These are phyloP conservation scores for Thymus mandschuricus DNA, from an alignment of 257 asterid species.

Conservation along the genomic window DNA sequence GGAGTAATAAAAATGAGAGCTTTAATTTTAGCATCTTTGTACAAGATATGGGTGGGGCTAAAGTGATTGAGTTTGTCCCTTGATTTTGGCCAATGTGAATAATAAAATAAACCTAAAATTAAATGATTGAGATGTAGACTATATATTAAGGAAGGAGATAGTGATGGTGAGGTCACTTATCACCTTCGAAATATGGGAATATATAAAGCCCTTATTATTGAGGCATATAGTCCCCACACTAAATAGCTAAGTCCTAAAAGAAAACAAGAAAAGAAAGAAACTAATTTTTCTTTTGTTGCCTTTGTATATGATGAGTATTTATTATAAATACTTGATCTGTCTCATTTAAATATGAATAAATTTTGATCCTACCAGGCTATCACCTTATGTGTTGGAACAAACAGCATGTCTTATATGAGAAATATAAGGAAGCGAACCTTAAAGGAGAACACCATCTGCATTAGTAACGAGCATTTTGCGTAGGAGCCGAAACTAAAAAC, in stretches of 20 bases:
- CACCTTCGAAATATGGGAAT: conserved; percentile 26
- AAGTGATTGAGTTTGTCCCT: conserved; percentile 38
- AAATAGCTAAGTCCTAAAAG: no score
- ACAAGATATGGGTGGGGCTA: conserved; percentile 39
- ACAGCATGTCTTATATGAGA: no score
- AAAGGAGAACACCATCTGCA: no score
- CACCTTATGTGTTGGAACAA: no score
- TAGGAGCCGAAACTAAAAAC: no score
- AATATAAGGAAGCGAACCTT: no score
- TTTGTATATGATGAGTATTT: neutral
- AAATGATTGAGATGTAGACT: conserved; percentile 34
- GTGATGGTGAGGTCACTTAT: conserved; percentile 39
- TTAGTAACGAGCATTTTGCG: no score
- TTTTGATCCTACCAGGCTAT: no score
- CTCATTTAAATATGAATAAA: no score
- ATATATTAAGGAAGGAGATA: conserved; percentile 6
- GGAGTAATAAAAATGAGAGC: neutral
- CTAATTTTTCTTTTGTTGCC: neutral
- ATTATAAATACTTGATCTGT: neutral
- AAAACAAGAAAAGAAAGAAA: neutral
- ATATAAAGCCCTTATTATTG: neutral
- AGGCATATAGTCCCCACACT: neutral
- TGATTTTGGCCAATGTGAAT: conserved; percentile 22
- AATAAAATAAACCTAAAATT: conserved; percentile 22
- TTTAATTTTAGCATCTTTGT: conserved; percentile 1